phyloP scores from a whole-genome alignment of 202 grass and related monocot species.

The Dendrocalamus latiflorus region DNA sequence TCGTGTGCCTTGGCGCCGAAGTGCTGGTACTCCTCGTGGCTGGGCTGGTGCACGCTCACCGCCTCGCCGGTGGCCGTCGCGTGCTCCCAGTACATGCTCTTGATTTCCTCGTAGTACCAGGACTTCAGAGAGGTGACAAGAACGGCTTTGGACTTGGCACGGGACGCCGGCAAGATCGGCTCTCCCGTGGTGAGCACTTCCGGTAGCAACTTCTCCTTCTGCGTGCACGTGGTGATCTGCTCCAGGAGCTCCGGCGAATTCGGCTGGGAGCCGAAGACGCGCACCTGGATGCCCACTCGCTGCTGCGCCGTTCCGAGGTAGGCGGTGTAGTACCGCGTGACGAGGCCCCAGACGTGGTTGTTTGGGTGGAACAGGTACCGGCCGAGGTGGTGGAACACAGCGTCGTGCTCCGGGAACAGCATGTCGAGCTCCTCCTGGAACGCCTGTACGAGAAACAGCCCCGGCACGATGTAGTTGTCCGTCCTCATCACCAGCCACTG shows the following conservation, averaged over 20 bases:
- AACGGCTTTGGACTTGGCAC: slow-evolving; percentile 16
- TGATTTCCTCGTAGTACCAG: slow-evolving; percentile 50
- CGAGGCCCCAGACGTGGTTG: slow-evolving; percentile 43
- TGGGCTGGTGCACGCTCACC: slow-evolving; percentile 55
- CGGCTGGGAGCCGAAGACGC: slow-evolving; percentile 13
- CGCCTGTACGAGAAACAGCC: slow-evolving; percentile 35
- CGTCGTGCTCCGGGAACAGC: slow-evolving; percentile 43
- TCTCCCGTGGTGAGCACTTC: background rate
- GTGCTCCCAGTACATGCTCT: slow-evolving; percentile 49
- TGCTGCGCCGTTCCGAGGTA: slow-evolving; percentile 30
- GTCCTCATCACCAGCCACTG: slow-evolving; percentile 54
- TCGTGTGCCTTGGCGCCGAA: slow-evolving; percentile 48
- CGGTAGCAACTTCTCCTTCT: slow-evolving; percentile 16
- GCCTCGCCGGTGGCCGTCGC: slow-evolving; percentile 21
- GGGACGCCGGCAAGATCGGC: background rate
- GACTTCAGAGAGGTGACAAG: slow-evolving; percentile 50
- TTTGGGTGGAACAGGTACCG: slow-evolving; percentile 50
- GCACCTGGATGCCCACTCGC: slow-evolving; percentile 44
- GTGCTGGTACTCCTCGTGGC: slow-evolving; percentile 53
- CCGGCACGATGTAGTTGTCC: slow-evolving; percentile 52
- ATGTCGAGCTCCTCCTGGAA: slow-evolving; percentile 37
- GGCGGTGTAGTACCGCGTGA: slow-evolving; percentile 34
- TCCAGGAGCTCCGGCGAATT: slow-evolving; percentile 20
- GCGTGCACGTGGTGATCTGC: slow-evolving; percentile 34
- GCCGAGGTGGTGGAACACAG: slow-evolving; percentile 48